A percentile compares a stretch with the other conserved stretches of the same genome.
These are phyloP conservation scores for Colletotrichum musicola DNA, from an alignment of 2,329 filamentous ascomycete genomes.

Conservation along the genomic window DNA sequence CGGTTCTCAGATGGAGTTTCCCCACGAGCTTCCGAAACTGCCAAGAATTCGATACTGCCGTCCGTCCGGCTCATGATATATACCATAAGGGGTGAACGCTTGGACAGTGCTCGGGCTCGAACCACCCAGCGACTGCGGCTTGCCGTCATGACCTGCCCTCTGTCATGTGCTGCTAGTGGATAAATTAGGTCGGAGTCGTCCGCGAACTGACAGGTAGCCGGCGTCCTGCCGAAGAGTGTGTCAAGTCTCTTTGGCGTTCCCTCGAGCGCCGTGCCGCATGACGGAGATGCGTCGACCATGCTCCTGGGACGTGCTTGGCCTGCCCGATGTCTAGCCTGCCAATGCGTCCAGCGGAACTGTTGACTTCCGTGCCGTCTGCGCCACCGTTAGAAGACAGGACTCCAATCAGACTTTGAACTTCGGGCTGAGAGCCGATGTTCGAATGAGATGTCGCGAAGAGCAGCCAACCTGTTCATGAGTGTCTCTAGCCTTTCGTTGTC, in stretches of 20 bases:
- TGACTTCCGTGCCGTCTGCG: conserved; percentile 1
- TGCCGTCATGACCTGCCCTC: background rate
- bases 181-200: conserved; percentile 14
- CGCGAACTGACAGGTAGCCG: conserved; percentile 2
- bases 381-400: background rate
- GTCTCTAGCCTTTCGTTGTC: background rate
- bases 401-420: background rate
- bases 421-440: background rate
- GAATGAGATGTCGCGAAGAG: background rate
- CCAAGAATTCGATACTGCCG: background rate
- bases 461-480: background rate
- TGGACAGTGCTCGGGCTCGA: conserved; percentile 29
- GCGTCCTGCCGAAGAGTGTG: conserved; percentile 3
- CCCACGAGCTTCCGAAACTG: conserved; percentile 5
- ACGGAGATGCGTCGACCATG: background rate
- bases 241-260: background rate
- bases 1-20: too few species aligned
- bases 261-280: background rate
- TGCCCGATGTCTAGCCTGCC: background rate
- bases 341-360: background rate
- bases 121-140: conserved; percentile 10
- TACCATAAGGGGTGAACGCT: conserved; percentile 13
- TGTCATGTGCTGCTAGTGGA: background rate
- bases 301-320: background rate
- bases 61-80: background rate